Evolutionary conservation across 2,329 filamentous ascomycete species (phyloP).

Genomic region (Teratosphaeria epicoccoides): DNA sequence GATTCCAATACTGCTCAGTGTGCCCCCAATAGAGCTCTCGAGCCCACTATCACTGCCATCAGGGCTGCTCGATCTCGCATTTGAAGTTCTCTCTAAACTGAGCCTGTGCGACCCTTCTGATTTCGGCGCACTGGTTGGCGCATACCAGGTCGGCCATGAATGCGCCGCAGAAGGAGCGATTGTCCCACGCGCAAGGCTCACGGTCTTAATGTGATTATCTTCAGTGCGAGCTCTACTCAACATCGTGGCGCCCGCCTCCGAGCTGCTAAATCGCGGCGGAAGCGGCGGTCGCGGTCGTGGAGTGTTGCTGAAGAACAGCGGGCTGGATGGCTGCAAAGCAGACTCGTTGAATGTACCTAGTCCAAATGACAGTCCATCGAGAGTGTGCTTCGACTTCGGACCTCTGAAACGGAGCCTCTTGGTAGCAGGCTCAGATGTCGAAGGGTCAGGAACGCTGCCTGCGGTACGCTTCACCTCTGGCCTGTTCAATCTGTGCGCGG

Average conservation of each 20-base stretch:
- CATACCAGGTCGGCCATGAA: background rate
- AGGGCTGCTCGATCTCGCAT: conserved; percentile 18
- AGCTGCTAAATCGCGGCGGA: conserved; percentile 46
- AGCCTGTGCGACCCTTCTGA: conserved; percentile 39
- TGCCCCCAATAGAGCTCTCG: conserved; percentile 20
- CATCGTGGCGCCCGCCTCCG: conserved; percentile 49
- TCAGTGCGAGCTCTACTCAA: conserved; percentile 41
- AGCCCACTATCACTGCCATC: conserved; percentile 24
- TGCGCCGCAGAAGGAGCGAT: conserved; percentile 13
- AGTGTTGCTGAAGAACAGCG: conserved; percentile 44
- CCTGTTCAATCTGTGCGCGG: background rate
- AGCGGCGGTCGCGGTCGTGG: conserved; percentile 29
- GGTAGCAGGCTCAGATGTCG: conserved; percentile 1
- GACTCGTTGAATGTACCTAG: conserved; percentile 8
- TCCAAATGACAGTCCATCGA: conserved; percentile 14
- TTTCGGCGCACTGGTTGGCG: conserved; percentile 15
- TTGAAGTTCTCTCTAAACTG: conserved; percentile 23
- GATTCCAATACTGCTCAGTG: conserved; percentile 55
- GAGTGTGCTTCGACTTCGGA: conserved; percentile 12
- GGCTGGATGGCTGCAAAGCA: conserved; percentile 16
- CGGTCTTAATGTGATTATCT: conserved; percentile 41
- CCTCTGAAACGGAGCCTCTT: conserved; percentile 5
- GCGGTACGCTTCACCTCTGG: background rate
- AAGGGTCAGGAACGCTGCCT: background rate
- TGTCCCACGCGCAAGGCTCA: conserved; percentile 40